phyloP scores from a whole-genome alignment of 768 basidiomycete species.

The Kwoniella shandongensis region DNA sequence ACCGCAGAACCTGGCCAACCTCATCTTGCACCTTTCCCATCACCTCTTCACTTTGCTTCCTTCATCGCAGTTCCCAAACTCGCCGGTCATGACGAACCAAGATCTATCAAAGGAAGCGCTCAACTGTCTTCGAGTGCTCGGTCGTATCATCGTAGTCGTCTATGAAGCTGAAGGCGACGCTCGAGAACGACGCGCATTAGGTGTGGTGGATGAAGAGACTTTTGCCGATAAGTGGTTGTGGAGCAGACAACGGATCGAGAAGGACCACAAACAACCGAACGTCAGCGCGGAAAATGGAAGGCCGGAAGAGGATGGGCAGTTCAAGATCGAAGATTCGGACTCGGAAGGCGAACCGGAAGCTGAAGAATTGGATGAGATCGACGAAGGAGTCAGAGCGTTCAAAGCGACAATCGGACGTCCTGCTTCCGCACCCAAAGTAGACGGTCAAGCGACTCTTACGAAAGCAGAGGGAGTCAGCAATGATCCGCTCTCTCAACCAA shows the following conservation, averaged over 20 bases:
- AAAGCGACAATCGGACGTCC: slow-evolving; percentile 34
- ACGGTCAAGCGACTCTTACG: not conserved
- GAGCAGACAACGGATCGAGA: slow-evolving; percentile 64
- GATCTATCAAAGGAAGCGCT: slow-evolving; percentile 76
- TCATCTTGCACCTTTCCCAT: slow-evolving; percentile 67
- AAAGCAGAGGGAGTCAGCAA: slow-evolving; percentile 7
- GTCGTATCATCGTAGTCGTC: slow-evolving; percentile 83
- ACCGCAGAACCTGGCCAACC: slow-evolving; percentile 81
- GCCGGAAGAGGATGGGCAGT: slow-evolving; percentile 32
- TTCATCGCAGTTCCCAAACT: slow-evolving; percentile 38
- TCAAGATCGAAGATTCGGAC: slow-evolving; percentile 48
- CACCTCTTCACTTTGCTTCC: slow-evolving; percentile 49
- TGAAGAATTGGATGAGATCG: slow-evolving; percentile 21
- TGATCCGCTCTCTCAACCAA: slow-evolving; percentile 25
- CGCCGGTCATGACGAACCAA: slow-evolving; percentile 68
- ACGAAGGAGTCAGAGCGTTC: slow-evolving; percentile 37
- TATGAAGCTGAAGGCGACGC: slow-evolving; percentile 57
- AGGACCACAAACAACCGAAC: slow-evolving; percentile 34
- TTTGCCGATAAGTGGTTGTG: slow-evolving; percentile 83
- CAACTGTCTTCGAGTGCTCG: slow-evolving; percentile 86
- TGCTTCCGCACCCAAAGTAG: slow-evolving; percentile 1
- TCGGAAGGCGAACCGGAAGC: slow-evolving; percentile 24
- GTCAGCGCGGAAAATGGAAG: slow-evolving; percentile 15
- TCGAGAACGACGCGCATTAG: slow-evolving; percentile 44
- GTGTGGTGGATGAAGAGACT: slow-evolving; percentile 17